Evolutionary conservation across 345 rosid species (phyloP).

Genomic region (Erodium maritimum): DNA sequence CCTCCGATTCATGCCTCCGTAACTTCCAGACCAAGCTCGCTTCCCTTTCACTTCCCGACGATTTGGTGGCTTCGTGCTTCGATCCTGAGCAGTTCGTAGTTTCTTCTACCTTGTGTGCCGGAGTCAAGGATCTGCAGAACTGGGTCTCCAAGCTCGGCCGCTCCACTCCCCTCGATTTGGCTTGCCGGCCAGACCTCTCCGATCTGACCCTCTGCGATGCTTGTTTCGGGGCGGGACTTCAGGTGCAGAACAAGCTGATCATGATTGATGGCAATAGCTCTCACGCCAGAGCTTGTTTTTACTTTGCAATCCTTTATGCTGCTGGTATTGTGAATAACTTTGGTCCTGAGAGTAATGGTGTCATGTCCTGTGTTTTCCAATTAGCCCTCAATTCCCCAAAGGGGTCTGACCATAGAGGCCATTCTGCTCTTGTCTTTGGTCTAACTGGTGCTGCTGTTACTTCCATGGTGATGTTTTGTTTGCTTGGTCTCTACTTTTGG

Average conservation of each 20-base stretch:
- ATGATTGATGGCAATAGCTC: slow-evolving; percentile 39
- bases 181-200: slow-evolving; percentile 51
- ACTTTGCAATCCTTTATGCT: slow-evolving; percentile 57
- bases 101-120: slow-evolving; percentile 37
- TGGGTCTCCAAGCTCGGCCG: slow-evolving; percentile 48
- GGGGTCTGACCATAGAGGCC: slow-evolving; percentile 14
- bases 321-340: slow-evolving; percentile 59
- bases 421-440: slow-evolving; percentile 40
- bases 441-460: slow-evolving; percentile 52
- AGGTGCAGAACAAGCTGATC: slow-evolving; percentile 28
- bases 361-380: slow-evolving; percentile 41
- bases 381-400: slow-evolving; percentile 24
- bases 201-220: slow-evolving; percentile 44
- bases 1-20: slow-evolving; percentile 50
- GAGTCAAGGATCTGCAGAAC: slow-evolving; percentile 32
- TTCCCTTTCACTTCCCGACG: slow-evolving; percentile 33
- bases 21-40: slow-evolving; percentile 44
- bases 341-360: slow-evolving; percentile 74
- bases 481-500: slow-evolving; percentile 54
- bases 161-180: slow-evolving; percentile 39
- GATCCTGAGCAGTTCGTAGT: slow-evolving; percentile 47
- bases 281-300: slow-evolving; percentile 37
- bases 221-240: slow-evolving; percentile 50
- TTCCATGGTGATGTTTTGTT: slow-evolving; percentile 30
- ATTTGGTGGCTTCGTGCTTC: slow-evolving; percentile 42